phyloP scores from a whole-genome alignment of 139 green algal species.

The Chlorella sp. region DNA sequence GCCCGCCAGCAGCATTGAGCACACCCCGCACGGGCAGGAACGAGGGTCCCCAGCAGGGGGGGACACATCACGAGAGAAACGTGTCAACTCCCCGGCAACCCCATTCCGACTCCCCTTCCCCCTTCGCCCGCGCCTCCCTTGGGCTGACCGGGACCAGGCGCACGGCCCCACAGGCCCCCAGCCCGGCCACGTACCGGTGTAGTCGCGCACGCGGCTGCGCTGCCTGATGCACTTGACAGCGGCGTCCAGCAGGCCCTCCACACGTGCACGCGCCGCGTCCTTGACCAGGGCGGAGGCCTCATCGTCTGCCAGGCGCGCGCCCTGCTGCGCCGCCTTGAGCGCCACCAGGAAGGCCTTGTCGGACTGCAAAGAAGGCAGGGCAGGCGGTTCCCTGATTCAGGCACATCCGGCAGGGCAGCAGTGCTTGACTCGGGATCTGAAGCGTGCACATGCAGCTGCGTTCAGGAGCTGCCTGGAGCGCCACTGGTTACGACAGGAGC shows the following conservation, averaged over 20 bases:
- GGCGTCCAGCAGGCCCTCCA: constrained; percentile 73
- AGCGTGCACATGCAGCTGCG: too few relatives aligned
- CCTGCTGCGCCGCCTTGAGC: constrained; percentile 60
- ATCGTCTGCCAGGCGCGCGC: constrained; percentile 88
- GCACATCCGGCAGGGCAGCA: not conserved
- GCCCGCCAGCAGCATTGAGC: too few relatives aligned
- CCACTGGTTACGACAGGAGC: too few relatives aligned
- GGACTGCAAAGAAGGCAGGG: constrained; percentile 42
- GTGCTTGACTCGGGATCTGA: too few relatives aligned
- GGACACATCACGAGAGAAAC: too few relatives aligned
- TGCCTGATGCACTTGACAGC: constrained; percentile 80
- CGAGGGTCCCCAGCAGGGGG: too few relatives aligned
- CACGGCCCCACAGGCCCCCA: not conserved
- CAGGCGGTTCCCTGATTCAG: not conserved
- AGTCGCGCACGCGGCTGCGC: constrained; percentile 50
- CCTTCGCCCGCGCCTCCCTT: too few relatives aligned
- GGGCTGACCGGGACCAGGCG: too few relatives aligned
- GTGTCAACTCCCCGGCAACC: too few relatives aligned
- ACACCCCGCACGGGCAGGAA: too few relatives aligned
- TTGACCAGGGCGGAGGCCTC: constrained; percentile 75
- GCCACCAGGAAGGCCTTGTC: constrained; percentile 58
- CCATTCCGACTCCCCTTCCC: too few relatives aligned
- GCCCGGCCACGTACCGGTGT: constrained; percentile 29
- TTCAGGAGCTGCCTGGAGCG: too few relatives aligned
- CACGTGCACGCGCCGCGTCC: constrained; percentile 60